A percentile compares a stretch with the other conserved stretches of the same genome.
These are phyloP conservation scores for Carnegiea gigantea DNA, from an alignment of 179 eudicot species.

Conservation along the genomic window DNA sequence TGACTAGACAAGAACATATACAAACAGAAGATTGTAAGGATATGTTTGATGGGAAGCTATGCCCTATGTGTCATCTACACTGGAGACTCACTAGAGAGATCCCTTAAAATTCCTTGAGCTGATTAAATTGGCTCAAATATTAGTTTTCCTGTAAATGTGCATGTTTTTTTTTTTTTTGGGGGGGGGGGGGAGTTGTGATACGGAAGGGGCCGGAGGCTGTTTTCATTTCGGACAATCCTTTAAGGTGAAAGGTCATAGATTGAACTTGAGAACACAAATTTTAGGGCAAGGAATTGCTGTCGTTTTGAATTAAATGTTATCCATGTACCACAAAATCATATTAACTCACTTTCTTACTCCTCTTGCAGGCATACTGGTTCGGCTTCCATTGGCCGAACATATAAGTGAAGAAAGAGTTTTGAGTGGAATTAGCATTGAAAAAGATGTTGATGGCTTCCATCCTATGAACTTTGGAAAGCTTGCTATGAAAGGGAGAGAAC, in stretches of 20 bases:
- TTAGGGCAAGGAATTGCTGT: not conserved
- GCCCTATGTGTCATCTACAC: not conserved
- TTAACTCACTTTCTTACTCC: not conserved
- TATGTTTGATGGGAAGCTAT: too few species aligned
- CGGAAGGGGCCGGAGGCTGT: too few species aligned
- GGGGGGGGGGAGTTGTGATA: too few species aligned
- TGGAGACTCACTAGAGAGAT: not conserved
- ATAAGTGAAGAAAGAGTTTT: conserved; percentile 84
- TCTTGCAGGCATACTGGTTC: conserved; percentile 82
- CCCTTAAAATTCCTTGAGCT: not conserved
- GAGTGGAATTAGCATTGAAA: conserved; percentile 74
- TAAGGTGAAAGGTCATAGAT: not conserved
- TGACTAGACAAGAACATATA: too few species aligned
- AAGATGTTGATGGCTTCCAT: conserved; percentile 99
- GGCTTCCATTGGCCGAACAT: conserved; percentile 95
- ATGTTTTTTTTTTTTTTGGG: too few species aligned
- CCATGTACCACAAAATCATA: not conserved
- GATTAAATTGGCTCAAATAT: not conserved
- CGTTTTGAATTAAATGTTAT: too few species aligned
- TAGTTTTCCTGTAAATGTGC: too few species aligned
- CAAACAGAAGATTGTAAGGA: not conserved
- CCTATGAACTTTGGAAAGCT: conserved; percentile 95
- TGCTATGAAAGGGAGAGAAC: conserved; percentile 98
- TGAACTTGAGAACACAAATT: not conserved
- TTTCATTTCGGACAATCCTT: not conserved